These are phyloP conservation scores for Naganishia vaughanmartiniae DNA, from an alignment of 768 basidiomycete species.

Conservation along the genomic window DNA sequence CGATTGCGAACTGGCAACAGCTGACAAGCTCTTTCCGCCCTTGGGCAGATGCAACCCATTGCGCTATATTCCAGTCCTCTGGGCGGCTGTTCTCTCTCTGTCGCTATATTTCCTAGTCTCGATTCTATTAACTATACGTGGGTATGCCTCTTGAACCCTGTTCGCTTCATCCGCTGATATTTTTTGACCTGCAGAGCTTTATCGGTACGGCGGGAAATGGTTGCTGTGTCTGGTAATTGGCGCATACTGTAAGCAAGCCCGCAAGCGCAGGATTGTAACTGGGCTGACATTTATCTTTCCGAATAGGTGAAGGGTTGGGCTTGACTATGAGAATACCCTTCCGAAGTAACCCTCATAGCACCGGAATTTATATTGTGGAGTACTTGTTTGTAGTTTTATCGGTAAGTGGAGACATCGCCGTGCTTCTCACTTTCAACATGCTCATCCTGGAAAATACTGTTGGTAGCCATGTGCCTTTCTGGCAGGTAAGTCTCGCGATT, in stretches of 20 bases:
- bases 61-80: conserved; percentile 46
- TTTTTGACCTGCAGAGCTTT: conserved; percentile 29
- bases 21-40: not conserved
- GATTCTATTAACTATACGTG: conserved; percentile 42
- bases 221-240: conserved; percentile 49
- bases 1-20: not conserved
- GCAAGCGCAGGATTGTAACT: not conserved
- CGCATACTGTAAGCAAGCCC: conserved; percentile 35
- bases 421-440: not conserved
- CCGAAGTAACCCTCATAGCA: conserved; percentile 43
- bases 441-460: not conserved
- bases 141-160: conserved; percentile 19
- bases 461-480: conserved; percentile 49
- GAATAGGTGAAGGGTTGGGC: conserved; percentile 43
- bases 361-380: conserved; percentile 46
- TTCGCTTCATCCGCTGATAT: not conserved
- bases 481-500: conserved; percentile 36
- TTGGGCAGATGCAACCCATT: conserved; percentile 48
- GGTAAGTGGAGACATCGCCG: conserved; percentile 34
- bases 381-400: conserved; percentile 49
- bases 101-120: conserved; percentile 48
- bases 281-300: not conserved
- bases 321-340: conserved; percentile 43
- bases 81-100: conserved; percentile 41
- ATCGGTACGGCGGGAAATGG: conserved; percentile 40